Base-by-base conservation (phyloP, 2,329 filamentous ascomycete genomes). In the Neurospora sp. region DNA sequence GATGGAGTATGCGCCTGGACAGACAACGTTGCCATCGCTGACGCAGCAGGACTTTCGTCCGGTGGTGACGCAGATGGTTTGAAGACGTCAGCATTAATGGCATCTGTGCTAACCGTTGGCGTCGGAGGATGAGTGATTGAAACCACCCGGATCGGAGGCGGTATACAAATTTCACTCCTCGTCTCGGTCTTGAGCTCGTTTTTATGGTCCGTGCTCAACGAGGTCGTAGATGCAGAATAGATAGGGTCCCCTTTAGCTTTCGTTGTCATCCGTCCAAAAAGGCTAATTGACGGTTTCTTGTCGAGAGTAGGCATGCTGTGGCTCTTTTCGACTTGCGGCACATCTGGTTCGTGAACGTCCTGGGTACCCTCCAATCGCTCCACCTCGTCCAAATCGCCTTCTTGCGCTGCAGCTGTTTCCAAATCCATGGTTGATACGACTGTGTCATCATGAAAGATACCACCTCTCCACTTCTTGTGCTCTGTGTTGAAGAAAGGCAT, bases 401-500 rank as follows among this genome's bases (percentile, higher is more conserved):
- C 77, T 67, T 84, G 80, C 28, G 82, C 81, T 11, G 79, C 79
- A 38, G 79, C 75, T 17, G 78, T 76, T 72, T 83, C 81, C 12
- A 79, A 74, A 69, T 82, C 78, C 5, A 75, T 70, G 8, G 80
- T 78, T 43, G 77, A 75, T 36, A 80, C 78, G 2, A 85, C 81
- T 1, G 80, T 81, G 71, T 85, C 82, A 66, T 88, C 87, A 39
- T 86, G 84, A 76, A 88, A 99, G 23, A 98, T 91, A 0, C 96
- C 96, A 11, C 95, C 96, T 74, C 96, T 87, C 84, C 92, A 93
- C 23, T 83, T 81, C 78, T 97, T 93, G 70, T 87, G 83, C 69
- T 89, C 85, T 0, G 93, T 98, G 75, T 91, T 88, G 77, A 93
- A 91, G 79, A 99, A 98, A 0, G 96, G 93, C 33, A 93, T 86